Base-by-base conservation (phyloP, 805 yeast species). In the Candida gorgasii region DNA sequence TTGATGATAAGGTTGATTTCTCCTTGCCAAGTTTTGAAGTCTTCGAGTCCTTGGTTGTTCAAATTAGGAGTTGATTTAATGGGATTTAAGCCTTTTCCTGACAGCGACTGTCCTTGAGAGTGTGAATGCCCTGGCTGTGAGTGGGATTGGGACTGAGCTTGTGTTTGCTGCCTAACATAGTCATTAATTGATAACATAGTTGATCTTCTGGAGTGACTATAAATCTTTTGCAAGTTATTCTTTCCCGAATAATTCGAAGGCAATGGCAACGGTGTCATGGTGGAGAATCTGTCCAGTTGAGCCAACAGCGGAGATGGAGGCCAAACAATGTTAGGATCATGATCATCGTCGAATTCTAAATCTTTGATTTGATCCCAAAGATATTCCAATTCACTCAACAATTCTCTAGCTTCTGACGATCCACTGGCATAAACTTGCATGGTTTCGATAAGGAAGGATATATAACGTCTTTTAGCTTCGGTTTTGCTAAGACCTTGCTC, bases 351-450 rank as follows among this genome's bases (percentile, higher is more conserved):
- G 39, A 55, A 59, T 26, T 59, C 65, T 23, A 69, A 50, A 51
- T 79, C 79, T 50, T 76, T 79, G 46, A 84, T 79, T 56, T 82
- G 89, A 58, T 81, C 84, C 89, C 90, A 87, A 31, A 84, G 63
- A 50, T 72, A 76, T 57, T 86, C 90, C 49, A 88, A 71, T 53
- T 86, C 93, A 34, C 70, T 62, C 42, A 84, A 67, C 40, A 82
- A 68, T 53, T 82, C 88, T 14, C 82, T 61, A 0, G 89, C 82
- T 51, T 82, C 89, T 47, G 71, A 65, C 1, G 88, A 77, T 8
- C 84, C 83, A 50, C 79, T 72, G 14, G 89, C 89, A 52, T 83
- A 84, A 2, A 74, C 65, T 44, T 72, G 69, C 89, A 88, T 84
- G 5, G 93, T 83, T 38, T 82, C 83, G 19, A 89, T 78, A 29